A percentile compares a stretch with the other conserved stretches of the same genome.
Conservation (phyloP, 2,329 filamentous ascomycete species). For the Aspergillus puulaauensis region DNA sequence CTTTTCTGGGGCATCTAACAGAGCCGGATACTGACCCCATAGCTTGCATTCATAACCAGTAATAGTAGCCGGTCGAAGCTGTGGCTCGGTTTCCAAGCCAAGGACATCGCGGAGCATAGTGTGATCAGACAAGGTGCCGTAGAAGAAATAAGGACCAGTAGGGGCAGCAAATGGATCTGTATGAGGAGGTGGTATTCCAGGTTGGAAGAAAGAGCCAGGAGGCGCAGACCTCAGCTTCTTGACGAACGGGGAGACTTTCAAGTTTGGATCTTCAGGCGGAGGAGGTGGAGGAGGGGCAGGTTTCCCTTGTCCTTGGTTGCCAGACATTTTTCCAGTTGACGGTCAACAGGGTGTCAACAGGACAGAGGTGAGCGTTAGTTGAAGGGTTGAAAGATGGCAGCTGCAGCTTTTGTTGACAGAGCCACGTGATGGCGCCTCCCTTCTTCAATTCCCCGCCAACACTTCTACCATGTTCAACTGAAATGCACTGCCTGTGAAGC, state of each 20-base stretch:
- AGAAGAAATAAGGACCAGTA: slow-evolving; percentile 36
- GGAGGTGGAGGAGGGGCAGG: slow-evolving; percentile 9
- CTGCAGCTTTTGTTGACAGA: too few species aligned
- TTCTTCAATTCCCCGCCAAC: too few species aligned
- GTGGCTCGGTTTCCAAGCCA: slow-evolving; percentile 16
- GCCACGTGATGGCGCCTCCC: too few species aligned
- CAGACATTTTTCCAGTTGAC: background rate
- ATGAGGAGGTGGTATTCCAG: background rate
- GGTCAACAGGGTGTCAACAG: too few species aligned
- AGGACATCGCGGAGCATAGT: slow-evolving; percentile 26
- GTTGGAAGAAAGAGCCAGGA: slow-evolving; percentile 15
- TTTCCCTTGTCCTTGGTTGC: background rate
- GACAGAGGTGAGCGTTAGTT: too few species aligned
- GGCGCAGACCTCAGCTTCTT: slow-evolving; percentile 13
- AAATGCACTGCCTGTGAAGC: too few species aligned
- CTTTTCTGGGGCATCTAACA: slow-evolving; percentile 17
- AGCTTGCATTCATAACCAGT: slow-evolving; percentile 27
- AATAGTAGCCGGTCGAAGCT: slow-evolving; percentile 22
- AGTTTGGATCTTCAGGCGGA: slow-evolving; percentile 6
- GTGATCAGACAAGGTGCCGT: slow-evolving; percentile 36
- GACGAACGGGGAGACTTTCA: slow-evolving; percentile 17
- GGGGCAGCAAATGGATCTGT: slow-evolving; percentile 12
- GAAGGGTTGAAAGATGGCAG: too few species aligned
- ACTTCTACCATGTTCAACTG: too few species aligned
- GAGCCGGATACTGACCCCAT: slow-evolving; percentile 31